Evolutionary conservation across 2,329 filamentous ascomycete species (phyloP), one percentile per base, ranked within the genome.

Genomic region (Cryphonectria radicalis): DNA sequence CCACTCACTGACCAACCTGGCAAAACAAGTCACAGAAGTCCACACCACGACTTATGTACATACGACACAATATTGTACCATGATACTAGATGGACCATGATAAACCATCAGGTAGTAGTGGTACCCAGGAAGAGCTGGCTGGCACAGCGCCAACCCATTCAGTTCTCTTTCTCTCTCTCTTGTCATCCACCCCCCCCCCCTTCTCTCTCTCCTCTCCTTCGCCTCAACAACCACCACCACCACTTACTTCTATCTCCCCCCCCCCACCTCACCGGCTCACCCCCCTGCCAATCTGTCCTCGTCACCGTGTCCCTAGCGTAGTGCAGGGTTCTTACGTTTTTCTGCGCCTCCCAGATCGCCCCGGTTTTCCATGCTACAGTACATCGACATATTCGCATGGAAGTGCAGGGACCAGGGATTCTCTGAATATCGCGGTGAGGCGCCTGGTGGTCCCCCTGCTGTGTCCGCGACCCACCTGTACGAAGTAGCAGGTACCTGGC

Each of bases 301-400:
- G 70, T 73, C 69, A 68, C 63, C 62, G 66, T 64, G 67, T 64
- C 53, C 40, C 71, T 73, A 73, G 71, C 69, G 66, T 46, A 1
- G 57, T 72, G 65, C 70, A 73, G 67, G 72, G 70, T 64, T 68
- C 59, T 67, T 55, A 53, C 2, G 59, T 55, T 67, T 67, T 64
- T 59, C 70, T 73, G 72, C 70, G 71, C 59, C 70, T 73, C 65
- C 62, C 60, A 72, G 72, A 72, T 72, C 66, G 66, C 70, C 72
- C 72, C 70, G 37, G 67, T 72, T 68, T 69, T 73, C 60, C 71
- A 70, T 69, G 60, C 35, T 42, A 63, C 60, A 63, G 59, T 40
- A 40, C 66, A 71, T 73, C 69, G 69, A 73, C 63, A 72, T n/a
- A 43, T 28, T 71, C 59, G 68, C 68, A 73, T 69, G 67, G 64